These are phyloP conservation scores for Sclerotinia subarctica DNA, from an alignment of 2,329 filamentous ascomycete genomes.

Conservation along the genomic window DNA sequence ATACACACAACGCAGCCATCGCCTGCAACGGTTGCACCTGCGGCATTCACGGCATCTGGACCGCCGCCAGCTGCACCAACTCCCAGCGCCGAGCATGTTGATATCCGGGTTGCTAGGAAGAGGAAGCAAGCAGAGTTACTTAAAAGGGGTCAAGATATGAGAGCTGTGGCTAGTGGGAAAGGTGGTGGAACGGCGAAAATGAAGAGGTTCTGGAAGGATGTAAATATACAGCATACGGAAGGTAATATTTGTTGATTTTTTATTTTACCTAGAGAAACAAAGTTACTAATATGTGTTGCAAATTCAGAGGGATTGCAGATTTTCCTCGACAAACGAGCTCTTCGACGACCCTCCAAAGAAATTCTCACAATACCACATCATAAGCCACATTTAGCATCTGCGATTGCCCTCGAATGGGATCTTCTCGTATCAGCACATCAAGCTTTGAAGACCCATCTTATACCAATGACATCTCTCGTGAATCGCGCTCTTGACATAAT, in stretches of 20 bases:
- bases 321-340: slow-evolving; percentile 72
- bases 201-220: slow-evolving; percentile 88
- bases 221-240: slow-evolving; percentile 63
- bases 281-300: slow-evolving; percentile 20
- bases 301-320: slow-evolving; percentile 48
- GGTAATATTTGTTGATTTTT: slow-evolving; percentile 45
- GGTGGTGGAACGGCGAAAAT: slow-evolving; percentile 45
- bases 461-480: slow-evolving; percentile 81
- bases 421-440: slow-evolving; percentile 76
- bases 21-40: slow-evolving; percentile 33
- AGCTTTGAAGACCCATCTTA: slow-evolving; percentile 79
- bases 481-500: slow-evolving; percentile 81
- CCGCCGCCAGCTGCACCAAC: slow-evolving; percentile 57
- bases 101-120: slow-evolving; percentile 48
- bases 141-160: slow-evolving; percentile 49
- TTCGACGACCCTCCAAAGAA: slow-evolving; percentile 73
- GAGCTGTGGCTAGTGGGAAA: slow-evolving; percentile 40
- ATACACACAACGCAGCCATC: slow-evolving; percentile 33
- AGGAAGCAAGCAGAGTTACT: slow-evolving; percentile 54
- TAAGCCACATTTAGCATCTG: slow-evolving; percentile 79
- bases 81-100: slow-evolving; percentile 42
- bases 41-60: slow-evolving; percentile 52
- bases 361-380: slow-evolving; percentile 68
- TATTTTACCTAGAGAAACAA: neutral
- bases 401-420: slow-evolving; percentile 93